phyloP scores from a whole-genome alignment of 2,329 filamentous ascomycete genomes.

The Diaporthe nobilis region DNA sequence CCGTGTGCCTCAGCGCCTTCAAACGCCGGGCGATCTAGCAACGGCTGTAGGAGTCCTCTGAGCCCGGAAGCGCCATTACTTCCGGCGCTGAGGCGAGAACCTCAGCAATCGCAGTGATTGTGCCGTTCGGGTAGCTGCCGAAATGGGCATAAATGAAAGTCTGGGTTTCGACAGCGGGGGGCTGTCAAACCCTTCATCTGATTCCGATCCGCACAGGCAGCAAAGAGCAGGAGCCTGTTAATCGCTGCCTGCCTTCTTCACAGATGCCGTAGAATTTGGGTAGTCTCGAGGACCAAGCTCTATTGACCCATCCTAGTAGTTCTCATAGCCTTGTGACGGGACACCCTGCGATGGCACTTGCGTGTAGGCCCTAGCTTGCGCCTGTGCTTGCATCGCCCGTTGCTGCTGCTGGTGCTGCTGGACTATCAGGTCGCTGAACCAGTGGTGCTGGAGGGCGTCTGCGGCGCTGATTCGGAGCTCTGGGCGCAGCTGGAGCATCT shows the following conservation, averaged over 20 bases:
- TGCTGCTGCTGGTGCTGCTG: constrained; percentile 64
- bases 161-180: constrained; percentile 2
- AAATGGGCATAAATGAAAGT: constrained; percentile 22
- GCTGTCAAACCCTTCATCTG: constrained; percentile 2
- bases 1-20: neutral
- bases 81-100: neutral
- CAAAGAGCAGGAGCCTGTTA: neutral
- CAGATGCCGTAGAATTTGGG: constrained; percentile 1
- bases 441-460: constrained; percentile 89
- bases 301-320: constrained; percentile 43
- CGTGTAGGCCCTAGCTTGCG: constrained; percentile 44
- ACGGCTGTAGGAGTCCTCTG: neutral
- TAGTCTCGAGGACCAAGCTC: constrained; percentile 19
- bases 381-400: constrained; percentile 55
- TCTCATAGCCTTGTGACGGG: constrained; percentile 53
- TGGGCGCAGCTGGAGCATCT: constrained; percentile 93
- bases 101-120: neutral
- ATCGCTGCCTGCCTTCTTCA: neutral
- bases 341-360: constrained; percentile 51
- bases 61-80: neutral
- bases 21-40: neutral
- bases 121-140: neutral
- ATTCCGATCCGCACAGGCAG: neutral
- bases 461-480: constrained; percentile 91
- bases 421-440: constrained; percentile 85